A percentile compares a stretch with the other conserved stretches of the same genome.
phyloP scores from a whole-genome alignment of 2,329 filamentous ascomycete genomes.

The Stachybotrys echinatus region DNA sequence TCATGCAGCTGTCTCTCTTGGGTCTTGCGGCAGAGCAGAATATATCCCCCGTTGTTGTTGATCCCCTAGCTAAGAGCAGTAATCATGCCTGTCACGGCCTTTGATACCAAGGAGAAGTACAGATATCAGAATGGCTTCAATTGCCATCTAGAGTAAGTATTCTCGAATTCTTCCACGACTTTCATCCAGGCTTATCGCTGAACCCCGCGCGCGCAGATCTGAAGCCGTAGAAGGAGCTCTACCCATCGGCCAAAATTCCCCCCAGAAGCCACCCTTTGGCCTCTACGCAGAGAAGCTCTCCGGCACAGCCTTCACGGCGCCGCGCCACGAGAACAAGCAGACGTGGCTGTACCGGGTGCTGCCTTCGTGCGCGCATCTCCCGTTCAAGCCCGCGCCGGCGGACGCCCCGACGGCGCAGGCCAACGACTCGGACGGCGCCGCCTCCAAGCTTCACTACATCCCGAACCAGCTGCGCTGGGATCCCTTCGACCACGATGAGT shows the following conservation, averaged over 20 bases:
- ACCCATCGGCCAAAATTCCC: constrained; percentile 72
- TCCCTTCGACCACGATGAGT: constrained; percentile 67
- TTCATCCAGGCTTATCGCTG: neutral
- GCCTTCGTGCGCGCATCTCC: constrained; percentile 57
- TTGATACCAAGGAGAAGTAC: constrained; percentile 53
- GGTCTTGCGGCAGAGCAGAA: no score
- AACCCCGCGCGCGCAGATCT: constrained; percentile 43
- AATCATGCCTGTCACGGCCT: constrained; percentile 45
- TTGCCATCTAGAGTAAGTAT: constrained; percentile 66
- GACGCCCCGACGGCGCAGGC: constrained; percentile 14
- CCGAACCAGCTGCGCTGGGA: constrained; percentile 85
- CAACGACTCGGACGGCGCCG: constrained; percentile 13
- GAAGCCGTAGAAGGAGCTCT: constrained; percentile 72
- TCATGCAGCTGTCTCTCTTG: no score
- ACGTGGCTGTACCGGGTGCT: constrained; percentile 68
- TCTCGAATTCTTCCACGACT: neutral
- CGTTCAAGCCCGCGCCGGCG: constrained; percentile 41
- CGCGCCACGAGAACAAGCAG: constrained; percentile 63
- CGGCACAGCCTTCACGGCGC: constrained; percentile 66
- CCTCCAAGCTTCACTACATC: constrained; percentile 25
- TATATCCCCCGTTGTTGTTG: no score
- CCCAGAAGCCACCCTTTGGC: constrained; percentile 72
- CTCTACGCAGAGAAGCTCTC: constrained; percentile 80
- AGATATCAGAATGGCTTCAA: constrained; percentile 75
- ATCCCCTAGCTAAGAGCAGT: neutral